phyloP scores from a whole-genome alignment of 202 grass and related monocot genomes.

The Eragrostis tef region DNA sequence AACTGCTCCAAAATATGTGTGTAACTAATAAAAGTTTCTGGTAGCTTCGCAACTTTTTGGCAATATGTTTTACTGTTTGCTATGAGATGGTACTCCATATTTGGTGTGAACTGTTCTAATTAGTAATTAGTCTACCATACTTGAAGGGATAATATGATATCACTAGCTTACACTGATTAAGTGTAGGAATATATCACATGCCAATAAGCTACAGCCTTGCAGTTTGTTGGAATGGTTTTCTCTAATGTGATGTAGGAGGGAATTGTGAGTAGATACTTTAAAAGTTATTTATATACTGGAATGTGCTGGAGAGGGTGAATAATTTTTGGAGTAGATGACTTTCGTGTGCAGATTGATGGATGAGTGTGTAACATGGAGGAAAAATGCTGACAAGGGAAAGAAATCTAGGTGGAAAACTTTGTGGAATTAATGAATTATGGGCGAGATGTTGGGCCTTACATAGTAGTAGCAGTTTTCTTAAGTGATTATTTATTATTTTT shows the following conservation, averaged over 20 bases:
- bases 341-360: no score
- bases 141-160: neutral
- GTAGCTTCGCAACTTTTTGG: conserved; percentile 15
- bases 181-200: conserved; percentile 20
- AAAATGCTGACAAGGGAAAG: conserved; percentile 12
- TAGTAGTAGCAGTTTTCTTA: neutral
- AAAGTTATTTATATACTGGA: no score
- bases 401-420: neutral
- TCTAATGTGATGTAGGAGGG: conserved; percentile 8
- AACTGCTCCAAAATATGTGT: neutral
- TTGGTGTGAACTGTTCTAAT: conserved; percentile 17
- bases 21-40: neutral
- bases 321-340: neutral
- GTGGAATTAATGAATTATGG: neutral
- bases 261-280: conserved; percentile 1
- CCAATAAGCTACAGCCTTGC: conserved; percentile 18
- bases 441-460: neutral
- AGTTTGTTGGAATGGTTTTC: conserved; percentile 3
- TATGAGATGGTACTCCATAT: neutral
- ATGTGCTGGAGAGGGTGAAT: neutral
- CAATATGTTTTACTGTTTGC: conserved; percentile 16
- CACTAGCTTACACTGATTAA: conserved; percentile 37
- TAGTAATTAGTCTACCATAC: conserved; percentile 1
- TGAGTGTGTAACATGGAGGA: neutral
- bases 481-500: neutral